Conservation (phyloP, 1,139 yeast genomes). For the Barnettozyma hawaiiensis region DNA sequence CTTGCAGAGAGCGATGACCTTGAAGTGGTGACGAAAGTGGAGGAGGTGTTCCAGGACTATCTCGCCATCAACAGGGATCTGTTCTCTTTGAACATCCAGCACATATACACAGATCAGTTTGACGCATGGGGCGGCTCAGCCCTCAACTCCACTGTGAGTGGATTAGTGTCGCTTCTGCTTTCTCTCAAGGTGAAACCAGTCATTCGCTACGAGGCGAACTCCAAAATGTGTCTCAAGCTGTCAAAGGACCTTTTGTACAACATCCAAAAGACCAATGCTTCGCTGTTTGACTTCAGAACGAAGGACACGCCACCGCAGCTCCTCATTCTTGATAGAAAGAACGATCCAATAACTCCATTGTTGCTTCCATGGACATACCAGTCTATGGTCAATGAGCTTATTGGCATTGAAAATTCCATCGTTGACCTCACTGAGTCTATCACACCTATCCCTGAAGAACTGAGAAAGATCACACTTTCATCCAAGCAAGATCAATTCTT, state of each 20-base stretch:
- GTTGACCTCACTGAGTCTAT: slow-evolving; percentile 52
- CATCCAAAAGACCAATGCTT: slow-evolving; percentile 50
- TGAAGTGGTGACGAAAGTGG: slow-evolving; percentile 69
- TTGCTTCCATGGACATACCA: slow-evolving; percentile 97
- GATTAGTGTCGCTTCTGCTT: slow-evolving; percentile 59
- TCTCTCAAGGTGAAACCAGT: slow-evolving; percentile 74
- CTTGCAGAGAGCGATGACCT: slow-evolving; percentile 87
- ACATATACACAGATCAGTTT: slow-evolving; percentile 21
- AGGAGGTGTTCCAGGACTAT: slow-evolving; percentile 83
- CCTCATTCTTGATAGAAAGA: slow-evolving; percentile 74
- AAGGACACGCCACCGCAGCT: slow-evolving; percentile 70
- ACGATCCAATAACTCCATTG: slow-evolving; percentile 90
- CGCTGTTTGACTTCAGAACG: slow-evolving; percentile 58
- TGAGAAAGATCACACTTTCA: slow-evolving; percentile 56
- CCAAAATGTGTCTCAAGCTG: slow-evolving; percentile 55
- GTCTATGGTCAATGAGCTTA: slow-evolving; percentile 91
- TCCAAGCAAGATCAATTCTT: slow-evolving; percentile 72
- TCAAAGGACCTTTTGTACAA: slow-evolving; percentile 64
- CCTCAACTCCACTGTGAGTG: slow-evolving; percentile 45
- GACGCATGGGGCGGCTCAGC: slow-evolving; percentile 42
- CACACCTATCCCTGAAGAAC: slow-evolving; percentile 35
- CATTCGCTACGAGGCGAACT: slow-evolving; percentile 68
- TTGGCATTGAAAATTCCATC: slow-evolving; percentile 76
- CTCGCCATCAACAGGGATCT: slow-evolving; percentile 65
- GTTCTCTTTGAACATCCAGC: slow-evolving; percentile 41